A percentile compares a stretch with the other conserved stretches of the same genome.
These are phyloP conservation scores for Saussurea involucrata DNA, from an alignment of 129 eudicot species.

Conservation along the genomic window DNA sequence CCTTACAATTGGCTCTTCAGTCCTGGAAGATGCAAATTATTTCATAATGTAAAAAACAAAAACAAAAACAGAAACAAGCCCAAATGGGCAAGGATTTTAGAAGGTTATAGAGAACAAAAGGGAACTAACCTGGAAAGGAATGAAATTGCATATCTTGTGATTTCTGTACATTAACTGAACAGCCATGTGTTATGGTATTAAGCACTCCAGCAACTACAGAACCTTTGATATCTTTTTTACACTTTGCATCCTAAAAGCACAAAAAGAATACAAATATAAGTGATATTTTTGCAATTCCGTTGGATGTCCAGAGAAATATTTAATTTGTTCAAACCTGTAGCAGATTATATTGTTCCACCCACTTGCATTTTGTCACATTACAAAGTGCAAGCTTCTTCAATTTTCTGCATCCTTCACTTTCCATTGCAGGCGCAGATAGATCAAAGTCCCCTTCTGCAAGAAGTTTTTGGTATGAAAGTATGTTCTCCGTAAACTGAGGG, in stretches of 20 bases:
- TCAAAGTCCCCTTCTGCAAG: slow-evolving; percentile 68
- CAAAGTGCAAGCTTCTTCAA: slow-evolving; percentile 51
- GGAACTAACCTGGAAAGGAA: slow-evolving; percentile 37
- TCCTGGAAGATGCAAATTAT: slow-evolving; percentile 26
- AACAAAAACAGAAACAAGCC: not conserved
- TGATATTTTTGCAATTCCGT: not conserved
- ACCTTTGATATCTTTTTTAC: slow-evolving; percentile 19
- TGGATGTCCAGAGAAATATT: not conserved
- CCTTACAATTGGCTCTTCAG: slow-evolving; percentile 47
- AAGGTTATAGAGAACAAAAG: not conserved
- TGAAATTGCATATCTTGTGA: slow-evolving; percentile 36
- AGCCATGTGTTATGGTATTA: slow-evolving; percentile 26
- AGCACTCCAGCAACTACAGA: slow-evolving; percentile 26
- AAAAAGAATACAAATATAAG: not conserved
- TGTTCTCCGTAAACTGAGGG: slow-evolving; percentile 53
- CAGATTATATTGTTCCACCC: slow-evolving; percentile 61
- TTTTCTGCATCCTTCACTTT: slow-evolving; percentile 39
- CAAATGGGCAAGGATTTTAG: not conserved
- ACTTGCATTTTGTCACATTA: slow-evolving; percentile 47
- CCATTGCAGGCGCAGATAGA: slow-evolving; percentile 34
- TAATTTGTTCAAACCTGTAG: slow-evolving; percentile 41
- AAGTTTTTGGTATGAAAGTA: slow-evolving; percentile 56
- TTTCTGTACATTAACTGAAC: slow-evolving; percentile 27
- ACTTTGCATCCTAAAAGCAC: not conserved
- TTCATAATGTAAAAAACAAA: not conserved